Evolutionary conservation across 2,329 filamentous ascomycete genomes (phyloP).

Genomic region (Aureobasidium sp.): DNA sequence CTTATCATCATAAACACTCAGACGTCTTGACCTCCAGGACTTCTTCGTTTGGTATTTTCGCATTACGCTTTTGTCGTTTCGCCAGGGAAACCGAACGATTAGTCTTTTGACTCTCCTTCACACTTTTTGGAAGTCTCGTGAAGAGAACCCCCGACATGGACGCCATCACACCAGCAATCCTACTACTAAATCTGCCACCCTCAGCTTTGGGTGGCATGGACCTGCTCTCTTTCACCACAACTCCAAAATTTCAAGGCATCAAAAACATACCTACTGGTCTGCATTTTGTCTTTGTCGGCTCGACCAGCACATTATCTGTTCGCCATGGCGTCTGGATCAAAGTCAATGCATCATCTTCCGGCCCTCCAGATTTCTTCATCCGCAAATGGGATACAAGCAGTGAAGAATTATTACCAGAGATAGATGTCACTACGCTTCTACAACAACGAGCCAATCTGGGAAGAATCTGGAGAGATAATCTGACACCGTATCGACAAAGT

Average conservation of each 20-base stretch:
- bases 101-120: not conserved
- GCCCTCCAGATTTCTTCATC: slow-evolving; percentile 39
- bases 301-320: slow-evolving; percentile 50
- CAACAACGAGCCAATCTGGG: slow-evolving; percentile 49
- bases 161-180: slow-evolving; percentile 21
- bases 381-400: slow-evolving; percentile 47
- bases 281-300: slow-evolving; percentile 55
- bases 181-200: slow-evolving; percentile 38
- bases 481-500: slow-evolving; percentile 41
- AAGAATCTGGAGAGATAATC: slow-evolving; percentile 46
- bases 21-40: not conserved
- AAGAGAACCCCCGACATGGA: not conserved
- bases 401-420: slow-evolving; percentile 39
- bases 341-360: slow-evolving; percentile 24
- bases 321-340: slow-evolving; percentile 56
- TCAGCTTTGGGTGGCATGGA: slow-evolving; percentile 47
- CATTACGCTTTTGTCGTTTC: not conserved
- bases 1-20: not conserved
- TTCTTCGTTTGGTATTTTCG: not conserved
- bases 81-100: not conserved
- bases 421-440: slow-evolving; percentile 35
- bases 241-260: slow-evolving; percentile 53
- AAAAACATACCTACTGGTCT: slow-evolving; percentile 50
- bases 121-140: not conserved
- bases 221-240: slow-evolving; percentile 54